Percentiles rank a stretch among this genome's conserved stretches.
Conservation (phyloP, 2,329 filamentous ascomycete genomes). For the Cladorrhinum sp. region DNA sequence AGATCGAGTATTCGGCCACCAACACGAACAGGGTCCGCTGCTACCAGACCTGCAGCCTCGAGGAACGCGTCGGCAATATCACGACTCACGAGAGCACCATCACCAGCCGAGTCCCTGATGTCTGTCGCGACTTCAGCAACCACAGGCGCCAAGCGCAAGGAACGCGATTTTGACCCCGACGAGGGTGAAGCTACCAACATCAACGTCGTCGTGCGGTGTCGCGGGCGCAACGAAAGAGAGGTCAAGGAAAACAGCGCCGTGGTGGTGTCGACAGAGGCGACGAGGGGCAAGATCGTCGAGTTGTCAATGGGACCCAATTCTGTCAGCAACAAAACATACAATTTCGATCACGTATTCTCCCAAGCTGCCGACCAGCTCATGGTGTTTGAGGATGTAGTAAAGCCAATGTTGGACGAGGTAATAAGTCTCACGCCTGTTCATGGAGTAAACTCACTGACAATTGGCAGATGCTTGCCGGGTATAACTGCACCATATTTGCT, state of each 20-base stretch:
- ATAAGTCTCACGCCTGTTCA: conserved; percentile 25
- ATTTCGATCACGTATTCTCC: conserved; percentile 96
- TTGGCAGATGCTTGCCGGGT: conserved; percentile 79
- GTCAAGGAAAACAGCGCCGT: conserved; percentile 92
- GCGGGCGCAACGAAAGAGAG: conserved; percentile 89
- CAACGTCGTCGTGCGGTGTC: conserved; percentile 92
- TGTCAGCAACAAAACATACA: conserved; percentile 92
- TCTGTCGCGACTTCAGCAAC: conserved; percentile 56
- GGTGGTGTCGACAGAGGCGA: conserved; percentile 82
- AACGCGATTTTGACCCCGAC: conserved; percentile 72
- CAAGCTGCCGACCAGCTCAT: conserved; percentile 90
- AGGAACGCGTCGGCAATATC: conserved; percentile 24
- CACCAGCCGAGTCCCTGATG: conserved; percentile 68
- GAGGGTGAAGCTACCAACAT: conserved; percentile 86
- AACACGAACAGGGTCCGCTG: conserved; percentile 23
- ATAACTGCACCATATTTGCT: conserved; percentile 98
- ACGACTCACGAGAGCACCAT: conserved; percentile 44
- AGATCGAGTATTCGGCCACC: conserved; percentile 31
- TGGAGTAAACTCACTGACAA: conserved; percentile 6
- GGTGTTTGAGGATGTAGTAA: conserved; percentile 93
- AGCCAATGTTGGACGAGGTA: conserved; percentile 90
- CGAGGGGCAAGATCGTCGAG: conserved; percentile 79
- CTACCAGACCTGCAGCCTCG: conserved; percentile 21
- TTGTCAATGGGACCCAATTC: conserved; percentile 91
- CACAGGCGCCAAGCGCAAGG: conserved; percentile 75